These are phyloP conservation scores for Tuber indicum DNA, from an alignment of 495 filamentous ascomycete genomes.

Conservation along the genomic window DNA sequence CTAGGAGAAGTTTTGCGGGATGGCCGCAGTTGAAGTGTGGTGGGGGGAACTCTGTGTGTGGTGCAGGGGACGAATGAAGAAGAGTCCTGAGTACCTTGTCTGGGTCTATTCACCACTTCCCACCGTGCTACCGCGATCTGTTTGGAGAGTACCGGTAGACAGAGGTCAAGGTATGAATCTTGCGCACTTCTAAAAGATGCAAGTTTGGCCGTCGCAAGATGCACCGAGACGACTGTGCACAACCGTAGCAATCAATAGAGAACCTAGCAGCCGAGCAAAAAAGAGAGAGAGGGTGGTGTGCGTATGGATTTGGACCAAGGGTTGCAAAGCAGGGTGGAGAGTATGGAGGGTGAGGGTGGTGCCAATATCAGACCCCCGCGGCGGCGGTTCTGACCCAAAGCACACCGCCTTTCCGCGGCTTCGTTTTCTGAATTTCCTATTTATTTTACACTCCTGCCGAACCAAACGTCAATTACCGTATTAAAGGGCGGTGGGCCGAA, in stretches of 20 bases:
- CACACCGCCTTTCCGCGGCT: neutral
- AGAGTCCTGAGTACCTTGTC: constrained; percentile 29
- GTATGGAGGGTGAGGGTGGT: constrained; percentile 20
- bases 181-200: constrained; percentile 27
- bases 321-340: constrained; percentile 10
- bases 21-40: constrained; percentile 32
- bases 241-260: constrained; percentile 37
- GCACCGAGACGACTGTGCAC: constrained; percentile 32
- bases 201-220: constrained; percentile 32
- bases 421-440: neutral
- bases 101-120: constrained; percentile 17
- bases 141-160: constrained; percentile 19
- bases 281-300: constrained; percentile 16
- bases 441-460: constrained; percentile 2
- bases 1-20: constrained; percentile 36
- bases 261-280: constrained; percentile 37
- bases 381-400: constrained; percentile 15
- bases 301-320: constrained; percentile 13
- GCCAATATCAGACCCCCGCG: constrained; percentile 39
- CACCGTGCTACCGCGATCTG: constrained; percentile 29
- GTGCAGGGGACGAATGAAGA: constrained; percentile 27
- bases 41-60: constrained; percentile 22
- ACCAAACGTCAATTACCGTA: constrained; percentile 16
- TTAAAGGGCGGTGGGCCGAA: constrained; percentile 27
- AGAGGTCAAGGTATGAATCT: constrained; percentile 38